Conservation (phyloP, 768 basidiomycete species). For the Tylopilus rubrobrunneus region DNA sequence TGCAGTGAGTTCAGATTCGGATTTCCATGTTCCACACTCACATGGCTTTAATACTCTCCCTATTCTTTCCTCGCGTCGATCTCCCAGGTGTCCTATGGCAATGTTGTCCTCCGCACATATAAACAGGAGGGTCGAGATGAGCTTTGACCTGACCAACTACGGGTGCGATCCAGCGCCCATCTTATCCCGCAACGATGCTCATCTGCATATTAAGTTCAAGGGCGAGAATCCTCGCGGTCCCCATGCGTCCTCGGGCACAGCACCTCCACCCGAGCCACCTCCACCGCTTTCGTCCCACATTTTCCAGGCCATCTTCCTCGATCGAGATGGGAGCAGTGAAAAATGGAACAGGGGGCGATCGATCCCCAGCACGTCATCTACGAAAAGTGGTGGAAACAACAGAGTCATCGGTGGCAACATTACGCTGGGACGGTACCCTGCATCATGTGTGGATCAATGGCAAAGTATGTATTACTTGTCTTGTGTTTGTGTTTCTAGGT, state of each 20-base stretch:
- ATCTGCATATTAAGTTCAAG: not conserved
- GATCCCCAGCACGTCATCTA: no score
- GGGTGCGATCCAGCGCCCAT: not conserved
- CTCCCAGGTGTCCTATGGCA: not conserved
- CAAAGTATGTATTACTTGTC: no score
- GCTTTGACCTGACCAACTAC: no score
- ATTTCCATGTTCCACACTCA: not conserved
- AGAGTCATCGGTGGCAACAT: no score
- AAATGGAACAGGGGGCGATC: no score
- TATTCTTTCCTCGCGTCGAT: slow-evolving; percentile 5
- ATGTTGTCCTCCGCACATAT: not conserved
- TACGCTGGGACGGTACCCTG: no score
- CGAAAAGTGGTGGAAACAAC: no score
- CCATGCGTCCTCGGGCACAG: not conserved
- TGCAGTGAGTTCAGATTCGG: not conserved
- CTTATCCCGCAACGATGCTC: not conserved
- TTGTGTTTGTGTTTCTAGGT: no score
- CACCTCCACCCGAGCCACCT: not conserved
- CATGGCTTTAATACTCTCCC: not conserved
- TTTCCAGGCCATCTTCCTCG: no score
- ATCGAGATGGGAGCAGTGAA: no score
- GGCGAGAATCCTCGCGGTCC: not conserved
- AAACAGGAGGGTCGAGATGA: not conserved
- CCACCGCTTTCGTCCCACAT: not conserved
- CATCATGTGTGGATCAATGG: no score